Evolutionary conservation across 208 protist genomes (phyloP).

Genomic region (Blastocrithidia nonstop): DNA sequence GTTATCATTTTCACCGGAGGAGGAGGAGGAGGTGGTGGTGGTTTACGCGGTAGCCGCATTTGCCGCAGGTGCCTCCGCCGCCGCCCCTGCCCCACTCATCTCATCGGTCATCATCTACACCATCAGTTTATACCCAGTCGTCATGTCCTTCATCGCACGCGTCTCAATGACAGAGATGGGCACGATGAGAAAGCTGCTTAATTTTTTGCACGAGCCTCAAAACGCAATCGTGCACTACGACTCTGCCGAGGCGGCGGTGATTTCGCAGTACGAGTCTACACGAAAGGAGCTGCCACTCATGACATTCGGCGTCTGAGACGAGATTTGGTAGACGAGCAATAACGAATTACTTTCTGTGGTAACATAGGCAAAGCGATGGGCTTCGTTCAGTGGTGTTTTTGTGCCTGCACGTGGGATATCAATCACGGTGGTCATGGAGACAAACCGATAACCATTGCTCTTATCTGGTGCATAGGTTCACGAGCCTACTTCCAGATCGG

Average conservation of each 20-base stretch:
- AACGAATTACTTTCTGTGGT: slow-evolving; percentile 19
- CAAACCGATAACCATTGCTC: slow-evolving; percentile 51
- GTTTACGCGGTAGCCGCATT: slow-evolving; percentile 1
- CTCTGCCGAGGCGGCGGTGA: slow-evolving; percentile 39
- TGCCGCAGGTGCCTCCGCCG: slow-evolving; percentile 3
- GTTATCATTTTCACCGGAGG: not conserved
- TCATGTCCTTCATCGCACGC: slow-evolving; percentile 65
- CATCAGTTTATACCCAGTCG: slow-evolving; percentile 53
- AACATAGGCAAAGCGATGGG: slow-evolving; percentile 55
- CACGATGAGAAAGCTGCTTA: slow-evolving; percentile 46
- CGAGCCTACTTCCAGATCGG: slow-evolving; percentile 28
- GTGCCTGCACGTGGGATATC: slow-evolving; percentile 47
- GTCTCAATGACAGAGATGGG: slow-evolving; percentile 58
- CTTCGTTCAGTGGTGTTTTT: slow-evolving; percentile 55
- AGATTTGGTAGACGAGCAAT: slow-evolving; percentile 64
- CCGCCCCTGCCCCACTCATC: slow-evolving; percentile 17
- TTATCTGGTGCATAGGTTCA: slow-evolving; percentile 61
- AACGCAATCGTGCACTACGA: slow-evolving; percentile 39
- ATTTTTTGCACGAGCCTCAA: slow-evolving; percentile 59
- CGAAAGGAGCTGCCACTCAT: slow-evolving; percentile 49
- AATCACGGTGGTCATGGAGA: slow-evolving; percentile 36
- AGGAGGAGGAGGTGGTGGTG: not conserved
- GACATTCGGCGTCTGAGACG: slow-evolving; percentile 63
- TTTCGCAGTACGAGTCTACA: slow-evolving; percentile 50
- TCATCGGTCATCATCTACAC: slow-evolving; percentile 58